Conservation (phyloP, 140 eudicot genomes). For the Senecio squalidus region DNA sequence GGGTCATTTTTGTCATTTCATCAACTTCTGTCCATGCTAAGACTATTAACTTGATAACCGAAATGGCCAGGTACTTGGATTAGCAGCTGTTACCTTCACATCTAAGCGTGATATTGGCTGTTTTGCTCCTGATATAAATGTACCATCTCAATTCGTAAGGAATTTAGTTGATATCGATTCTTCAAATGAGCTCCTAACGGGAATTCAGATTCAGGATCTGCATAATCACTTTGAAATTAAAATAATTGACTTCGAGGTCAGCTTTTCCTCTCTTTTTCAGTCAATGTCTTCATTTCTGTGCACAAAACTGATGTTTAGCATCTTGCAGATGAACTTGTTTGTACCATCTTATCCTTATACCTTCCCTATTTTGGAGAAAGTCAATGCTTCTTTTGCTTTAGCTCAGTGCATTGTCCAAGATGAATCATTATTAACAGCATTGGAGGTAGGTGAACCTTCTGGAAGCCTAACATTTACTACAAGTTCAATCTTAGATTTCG, state of each 20-base stretch:
- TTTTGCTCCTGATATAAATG: conserved; percentile 34
- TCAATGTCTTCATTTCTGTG: conserved; percentile 4
- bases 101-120: conserved; percentile 44
- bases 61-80: conserved; percentile 52
- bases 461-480: background rate
- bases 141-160: conserved; percentile 25
- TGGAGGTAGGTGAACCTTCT: conserved; percentile 53
- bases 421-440: conserved; percentile 50
- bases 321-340: conserved; percentile 49
- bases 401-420: conserved; percentile 59
- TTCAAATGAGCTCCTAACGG: conserved; percentile 26
- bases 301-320: conserved; percentile 15
- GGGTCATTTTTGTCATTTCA: background rate
- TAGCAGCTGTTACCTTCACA: conserved; percentile 39
- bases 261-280: conserved; percentile 12
- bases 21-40: background rate
- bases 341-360: conserved; percentile 36
- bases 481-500: background rate
- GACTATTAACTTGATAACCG: conserved; percentile 1
- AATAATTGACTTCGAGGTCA: conserved; percentile 61
- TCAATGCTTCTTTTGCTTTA: conserved; percentile 45
- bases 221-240: conserved; percentile 65
- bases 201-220: conserved; percentile 50
- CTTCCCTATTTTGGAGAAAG: conserved; percentile 52
- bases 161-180: conserved; percentile 21